Conservation (phyloP, 1,284 basidiomycete species). For the Sanguinoderma infundibulare region DNA sequence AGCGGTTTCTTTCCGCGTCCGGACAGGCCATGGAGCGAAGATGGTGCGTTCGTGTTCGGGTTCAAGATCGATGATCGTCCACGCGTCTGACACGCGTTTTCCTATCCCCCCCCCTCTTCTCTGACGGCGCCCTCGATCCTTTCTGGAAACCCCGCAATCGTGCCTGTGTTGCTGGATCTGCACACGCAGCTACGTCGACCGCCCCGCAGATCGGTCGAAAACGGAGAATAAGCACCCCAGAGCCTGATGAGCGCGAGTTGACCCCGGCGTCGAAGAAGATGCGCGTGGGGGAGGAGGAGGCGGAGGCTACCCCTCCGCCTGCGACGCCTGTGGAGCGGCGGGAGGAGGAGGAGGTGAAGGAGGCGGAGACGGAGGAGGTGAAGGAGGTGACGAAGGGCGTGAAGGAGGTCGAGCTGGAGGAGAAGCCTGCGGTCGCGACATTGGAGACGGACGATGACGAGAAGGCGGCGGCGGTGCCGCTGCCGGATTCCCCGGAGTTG, state of each 20-base stretch:
- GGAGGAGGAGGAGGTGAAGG: conserved; percentile 23
- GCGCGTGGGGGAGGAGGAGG: conserved; percentile 40
- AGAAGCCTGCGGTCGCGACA: conserved; percentile 43
- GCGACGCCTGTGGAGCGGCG: conserved; percentile 29
- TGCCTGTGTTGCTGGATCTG: conserved; percentile 8
- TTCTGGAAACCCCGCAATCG: conserved; percentile 15
- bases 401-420: conserved; percentile 64
- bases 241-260: conserved; percentile 47
- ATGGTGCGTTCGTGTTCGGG: conserved; percentile 57
- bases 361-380: conserved; percentile 52
- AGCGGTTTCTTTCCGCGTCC: conserved; percentile 70
- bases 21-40: conserved; percentile 75
- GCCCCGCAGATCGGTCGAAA: conserved; percentile 71
- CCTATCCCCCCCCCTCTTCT: conserved; percentile 2
- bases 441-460: conserved; percentile 16
- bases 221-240: conserved; percentile 61
- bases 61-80: conserved; percentile 1
- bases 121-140: conserved; percentile 15
- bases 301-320: conserved; percentile 5
- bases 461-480: conserved; percentile 49
- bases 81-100: conserved; percentile 27
- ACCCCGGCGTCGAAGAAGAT: conserved; percentile 48
- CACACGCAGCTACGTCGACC: conserved; percentile 64
- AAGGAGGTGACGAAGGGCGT: conserved; percentile 76
- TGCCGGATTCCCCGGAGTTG: conserved; percentile 49